Evolutionary conservation across 208 protist genomes (phyloP).

Genomic region (Naegleria fowleri): DNA sequence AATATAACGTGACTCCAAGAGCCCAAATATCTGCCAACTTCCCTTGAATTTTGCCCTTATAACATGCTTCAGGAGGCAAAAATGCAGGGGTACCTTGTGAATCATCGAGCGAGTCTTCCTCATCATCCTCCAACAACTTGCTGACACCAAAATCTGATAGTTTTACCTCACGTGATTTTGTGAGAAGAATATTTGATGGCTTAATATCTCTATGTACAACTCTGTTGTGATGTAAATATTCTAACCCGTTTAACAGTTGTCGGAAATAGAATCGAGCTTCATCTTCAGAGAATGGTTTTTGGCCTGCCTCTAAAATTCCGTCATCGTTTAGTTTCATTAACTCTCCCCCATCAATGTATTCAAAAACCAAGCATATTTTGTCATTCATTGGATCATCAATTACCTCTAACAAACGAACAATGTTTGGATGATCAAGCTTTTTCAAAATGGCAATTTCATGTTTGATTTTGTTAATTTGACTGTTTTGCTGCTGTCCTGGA

Average conservation of each 20-base stretch:
- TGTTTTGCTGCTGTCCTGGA: background rate
- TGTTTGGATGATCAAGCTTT: constrained; percentile 84
- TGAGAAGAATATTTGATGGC: constrained; percentile 77
- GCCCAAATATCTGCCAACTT: constrained; percentile 28
- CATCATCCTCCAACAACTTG: constrained; percentile 31
- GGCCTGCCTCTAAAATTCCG: background rate
- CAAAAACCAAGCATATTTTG: constrained; percentile 80
- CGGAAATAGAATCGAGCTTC: constrained; percentile 47
- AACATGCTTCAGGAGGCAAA: constrained; percentile 30
- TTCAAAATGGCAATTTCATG: constrained; percentile 89
- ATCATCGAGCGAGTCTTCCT: background rate
- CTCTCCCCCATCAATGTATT: constrained; percentile 67
- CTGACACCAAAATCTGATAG: constrained; percentile 80
- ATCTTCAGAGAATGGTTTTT: background rate
- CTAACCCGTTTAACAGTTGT: constrained; percentile 64
- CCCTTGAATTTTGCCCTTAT: background rate
- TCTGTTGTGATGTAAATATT: constrained; percentile 67
- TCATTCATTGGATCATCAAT: constrained; percentile 84
- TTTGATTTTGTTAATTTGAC: constrained; percentile 41
- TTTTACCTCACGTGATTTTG: constrained; percentile 66
- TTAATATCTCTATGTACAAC: constrained; percentile 81
- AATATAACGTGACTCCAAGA: constrained; percentile 56
- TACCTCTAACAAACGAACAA: constrained; percentile 85
- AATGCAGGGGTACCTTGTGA: constrained; percentile 31
- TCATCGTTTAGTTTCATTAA: background rate